These are phyloP conservation scores for Agaricus blazei DNA, from an alignment of 768 basidiomycete species.

Conservation along the genomic window DNA sequence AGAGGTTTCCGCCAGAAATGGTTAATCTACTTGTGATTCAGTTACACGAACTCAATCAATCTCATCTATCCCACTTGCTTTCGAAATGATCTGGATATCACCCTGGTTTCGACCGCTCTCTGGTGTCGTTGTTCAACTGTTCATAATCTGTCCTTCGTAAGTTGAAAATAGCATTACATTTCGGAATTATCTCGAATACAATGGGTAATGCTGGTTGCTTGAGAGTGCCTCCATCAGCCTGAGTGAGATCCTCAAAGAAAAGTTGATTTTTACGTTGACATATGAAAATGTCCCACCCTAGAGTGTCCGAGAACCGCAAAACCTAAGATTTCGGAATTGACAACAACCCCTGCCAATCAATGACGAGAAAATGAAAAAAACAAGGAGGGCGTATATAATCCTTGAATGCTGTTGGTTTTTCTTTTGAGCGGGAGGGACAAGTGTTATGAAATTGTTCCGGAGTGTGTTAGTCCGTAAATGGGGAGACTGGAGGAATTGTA, in stretches of 20 bases:
- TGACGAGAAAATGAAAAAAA: slow-evolving; percentile 35
- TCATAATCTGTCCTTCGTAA: too few relatives aligned
- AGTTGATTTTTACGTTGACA: slow-evolving; percentile 40
- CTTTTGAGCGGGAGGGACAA: slow-evolving; percentile 12
- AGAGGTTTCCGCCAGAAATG: too few relatives aligned
- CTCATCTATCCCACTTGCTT: too few relatives aligned
- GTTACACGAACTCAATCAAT: too few relatives aligned
- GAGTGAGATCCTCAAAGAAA: neutral
- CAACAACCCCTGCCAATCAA: slow-evolving; percentile 39
- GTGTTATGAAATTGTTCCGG: slow-evolving; percentile 15
- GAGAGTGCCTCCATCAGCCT: too few relatives aligned
- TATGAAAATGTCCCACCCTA: slow-evolving; percentile 38
- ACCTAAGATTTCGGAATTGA: slow-evolving; percentile 42
- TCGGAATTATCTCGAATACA: too few relatives aligned
- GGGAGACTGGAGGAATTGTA: slow-evolving; percentile 5
- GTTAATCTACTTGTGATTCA: too few relatives aligned
- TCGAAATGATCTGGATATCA: too few relatives aligned
- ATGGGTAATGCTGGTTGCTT: too few relatives aligned
- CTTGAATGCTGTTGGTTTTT: slow-evolving; percentile 39
- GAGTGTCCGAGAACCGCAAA: slow-evolving; percentile 41
- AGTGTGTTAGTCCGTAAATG: neutral
- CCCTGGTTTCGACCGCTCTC: too few relatives aligned
- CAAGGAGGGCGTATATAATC: slow-evolving; percentile 41
- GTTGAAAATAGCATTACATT: too few relatives aligned
- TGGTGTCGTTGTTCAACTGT: too few relatives aligned